A percentile compares a stretch with the other conserved stretches of the same genome.
Conservation (phyloP, 2,329 filamentous ascomycete genomes). For the Hymenoscyphus occultus region DNA sequence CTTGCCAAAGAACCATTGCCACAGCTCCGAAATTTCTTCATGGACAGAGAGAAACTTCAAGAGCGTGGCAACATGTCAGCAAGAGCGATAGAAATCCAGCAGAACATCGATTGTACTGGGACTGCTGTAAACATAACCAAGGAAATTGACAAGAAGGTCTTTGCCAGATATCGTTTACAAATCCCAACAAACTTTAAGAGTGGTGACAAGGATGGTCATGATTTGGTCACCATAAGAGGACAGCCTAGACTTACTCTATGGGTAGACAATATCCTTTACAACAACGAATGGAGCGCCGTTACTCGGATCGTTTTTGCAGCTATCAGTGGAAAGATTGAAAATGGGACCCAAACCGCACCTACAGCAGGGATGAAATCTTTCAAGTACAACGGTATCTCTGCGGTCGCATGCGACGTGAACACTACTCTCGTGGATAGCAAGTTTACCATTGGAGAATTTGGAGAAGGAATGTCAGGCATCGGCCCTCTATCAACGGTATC, state of each 20-base stretch:
- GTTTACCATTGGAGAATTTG: not conserved
- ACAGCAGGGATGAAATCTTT: not conserved
- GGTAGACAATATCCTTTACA: not conserved
- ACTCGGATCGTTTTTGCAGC: not conserved
- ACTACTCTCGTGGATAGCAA: not conserved
- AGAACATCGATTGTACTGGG: not conserved
- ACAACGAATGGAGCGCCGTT: not conserved
- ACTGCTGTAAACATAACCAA: not conserved
- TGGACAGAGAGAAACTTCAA: not conserved
- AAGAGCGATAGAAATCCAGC: not conserved
- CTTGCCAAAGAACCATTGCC: not conserved
- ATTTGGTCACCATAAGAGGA: not conserved
- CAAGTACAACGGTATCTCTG: not conserved
- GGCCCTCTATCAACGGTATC: not conserved
- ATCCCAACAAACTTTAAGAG: not conserved
- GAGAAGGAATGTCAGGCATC: too few relatives aligned
- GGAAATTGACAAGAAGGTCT: not conserved
- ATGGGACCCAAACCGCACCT: not conserved
- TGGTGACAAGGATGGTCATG: not conserved
- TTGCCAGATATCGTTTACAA: not conserved
- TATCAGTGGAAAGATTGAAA: not conserved
- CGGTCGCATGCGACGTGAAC: not conserved
- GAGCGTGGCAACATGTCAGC: not conserved
- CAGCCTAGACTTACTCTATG: not conserved
- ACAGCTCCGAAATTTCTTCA: not conserved